Evolutionary conservation across 2,329 filamentous ascomycete genomes (phyloP).

Genomic region (Sclerotinia trifoliorum): DNA sequence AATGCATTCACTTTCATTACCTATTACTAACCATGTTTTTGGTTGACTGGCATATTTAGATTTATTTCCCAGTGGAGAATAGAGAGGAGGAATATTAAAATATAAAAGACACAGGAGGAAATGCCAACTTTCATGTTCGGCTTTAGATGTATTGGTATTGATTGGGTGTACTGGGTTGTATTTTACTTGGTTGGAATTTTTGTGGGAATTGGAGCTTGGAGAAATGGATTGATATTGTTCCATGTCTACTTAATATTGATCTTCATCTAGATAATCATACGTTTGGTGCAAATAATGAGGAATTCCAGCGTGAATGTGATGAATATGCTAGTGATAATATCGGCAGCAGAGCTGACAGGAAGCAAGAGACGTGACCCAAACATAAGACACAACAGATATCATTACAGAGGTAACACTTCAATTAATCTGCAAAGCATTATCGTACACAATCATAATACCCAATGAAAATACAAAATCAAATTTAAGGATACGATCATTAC

Average conservation of each 20-base stretch:
- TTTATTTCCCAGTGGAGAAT: not conserved
- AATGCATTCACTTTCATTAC: slow-evolving; percentile 8
- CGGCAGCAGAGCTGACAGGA: not conserved
- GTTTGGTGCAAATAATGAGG: not conserved
- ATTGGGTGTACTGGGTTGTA: not conserved
- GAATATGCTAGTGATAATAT: not conserved
- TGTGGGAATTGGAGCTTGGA: slow-evolving; percentile 1
- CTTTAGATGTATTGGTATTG: slow-evolving; percentile 11
- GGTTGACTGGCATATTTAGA: slow-evolving; percentile 13
- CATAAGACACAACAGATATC: not conserved
- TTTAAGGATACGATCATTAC: not conserved
- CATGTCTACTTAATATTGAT: slow-evolving; percentile 1
- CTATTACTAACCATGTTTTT: not conserved
- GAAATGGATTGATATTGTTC: not conserved
- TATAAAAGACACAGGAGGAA: not conserved
- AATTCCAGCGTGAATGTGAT: not conserved
- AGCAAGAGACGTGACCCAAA: not conserved
- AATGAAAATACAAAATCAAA: not conserved
- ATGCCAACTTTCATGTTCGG: not conserved
- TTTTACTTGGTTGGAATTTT: slow-evolving; percentile 1
- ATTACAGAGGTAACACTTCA: not conserved
- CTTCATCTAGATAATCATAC: slow-evolving; percentile 10
- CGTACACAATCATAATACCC: not conserved
- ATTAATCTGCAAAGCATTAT: not conserved
- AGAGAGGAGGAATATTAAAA: not conserved